Percentiles rank a stretch among this genome's conserved stretches.
phyloP scores from a whole-genome alignment of 2,329 filamentous ascomycete genomes.

The Scorias spongiosa region DNA sequence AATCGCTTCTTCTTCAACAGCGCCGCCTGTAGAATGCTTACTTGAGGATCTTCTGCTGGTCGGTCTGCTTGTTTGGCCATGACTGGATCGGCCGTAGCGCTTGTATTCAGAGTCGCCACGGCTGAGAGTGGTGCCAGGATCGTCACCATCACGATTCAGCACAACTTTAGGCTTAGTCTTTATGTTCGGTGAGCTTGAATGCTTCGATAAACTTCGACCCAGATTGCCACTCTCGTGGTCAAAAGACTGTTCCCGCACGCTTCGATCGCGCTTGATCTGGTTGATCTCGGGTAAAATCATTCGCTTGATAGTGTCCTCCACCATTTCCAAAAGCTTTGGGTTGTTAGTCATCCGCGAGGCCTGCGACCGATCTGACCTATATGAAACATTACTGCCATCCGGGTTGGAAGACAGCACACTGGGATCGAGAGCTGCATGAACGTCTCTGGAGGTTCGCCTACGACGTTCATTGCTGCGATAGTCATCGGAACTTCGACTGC shows the following conservation, averaged over 20 bases:
- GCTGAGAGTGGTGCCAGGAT: conserved; percentile 43
- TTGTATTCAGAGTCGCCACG: conserved; percentile 36
- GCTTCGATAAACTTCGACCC: conserved; percentile 42
- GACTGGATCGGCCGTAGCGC: conserved; percentile 40
- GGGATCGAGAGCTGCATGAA: conserved; percentile 41
- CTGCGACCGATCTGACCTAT: conserved; percentile 42
- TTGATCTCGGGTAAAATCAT: conserved; percentile 85
- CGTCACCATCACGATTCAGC: conserved; percentile 41
- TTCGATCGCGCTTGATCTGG: conserved; percentile 53
- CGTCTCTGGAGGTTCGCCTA: conserved; percentile 28
- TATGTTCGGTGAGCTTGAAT: conserved; percentile 45
- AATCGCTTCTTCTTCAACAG: conserved; percentile 30
- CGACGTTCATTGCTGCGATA: conserved; percentile 19
- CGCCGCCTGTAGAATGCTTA: conserved; percentile 11
- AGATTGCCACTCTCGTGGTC: conserved; percentile 35
- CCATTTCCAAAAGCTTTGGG: conserved; percentile 75
- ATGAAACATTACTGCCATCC: conserved; percentile 41
- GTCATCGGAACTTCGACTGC: conserved; percentile 18
- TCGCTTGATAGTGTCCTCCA: conserved; percentile 82
- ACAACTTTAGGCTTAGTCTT: conserved; percentile 44
- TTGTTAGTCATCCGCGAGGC: conserved; percentile 79
- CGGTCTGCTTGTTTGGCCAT: conserved; percentile 21
- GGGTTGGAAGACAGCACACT: conserved; percentile 46
- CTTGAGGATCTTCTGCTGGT: conserved; percentile 14
- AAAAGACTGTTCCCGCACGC: conserved; percentile 13